Evolutionary conservation across 1,284 basidiomycete genomes (phyloP), one percentile per base, ranked within the genome.

Genomic region (Austroboletus niveus): DNA sequence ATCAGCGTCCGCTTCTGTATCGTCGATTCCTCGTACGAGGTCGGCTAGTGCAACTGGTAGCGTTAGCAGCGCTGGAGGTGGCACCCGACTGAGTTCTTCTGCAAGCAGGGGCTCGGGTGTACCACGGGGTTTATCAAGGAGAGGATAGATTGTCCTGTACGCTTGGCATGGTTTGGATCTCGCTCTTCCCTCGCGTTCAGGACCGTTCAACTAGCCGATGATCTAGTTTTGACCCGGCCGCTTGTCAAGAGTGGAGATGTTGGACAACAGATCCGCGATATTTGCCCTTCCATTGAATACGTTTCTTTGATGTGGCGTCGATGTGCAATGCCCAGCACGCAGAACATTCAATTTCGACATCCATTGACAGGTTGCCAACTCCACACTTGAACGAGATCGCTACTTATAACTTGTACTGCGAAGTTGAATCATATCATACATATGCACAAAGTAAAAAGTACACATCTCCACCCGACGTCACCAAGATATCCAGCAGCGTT

Each of bases 1-100:
- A 3, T 40, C 27, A 70, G 68, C 45, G 32, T 32, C 55, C 14
- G 52, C 52, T 14, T 54, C 63, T 12, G 29, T 51, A 42, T 66
- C 65, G 17, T 11, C 52, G 6, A 45, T 57, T 42, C 46, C 58
- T 42, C 69, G 66, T 22, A 53, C 55, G 22, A 62, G 66, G 48
- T 62, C 68, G 9, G 49, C 57, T 8, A 70, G 66, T 42, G 65
- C 66, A 36, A 51, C 64, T 15, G 69, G 62, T 14, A 68, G 51
- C 40, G 45, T 64, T n/a, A 30, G 51, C 30, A 34, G 51, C 22
- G 35, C 47, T 34, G 48, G 51, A 17, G n/a, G n/a, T n/a, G 51
- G 64, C 39, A 29, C 50, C n/a, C 56, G 66, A 20, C 55, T 66
- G 10, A 40, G 54, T 52, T 67, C 68, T 42, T 57, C 58, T 36